phyloP scores from a whole-genome alignment of 2,329 filamentous ascomycete species.

The Curvularia hawaiiensis region DNA sequence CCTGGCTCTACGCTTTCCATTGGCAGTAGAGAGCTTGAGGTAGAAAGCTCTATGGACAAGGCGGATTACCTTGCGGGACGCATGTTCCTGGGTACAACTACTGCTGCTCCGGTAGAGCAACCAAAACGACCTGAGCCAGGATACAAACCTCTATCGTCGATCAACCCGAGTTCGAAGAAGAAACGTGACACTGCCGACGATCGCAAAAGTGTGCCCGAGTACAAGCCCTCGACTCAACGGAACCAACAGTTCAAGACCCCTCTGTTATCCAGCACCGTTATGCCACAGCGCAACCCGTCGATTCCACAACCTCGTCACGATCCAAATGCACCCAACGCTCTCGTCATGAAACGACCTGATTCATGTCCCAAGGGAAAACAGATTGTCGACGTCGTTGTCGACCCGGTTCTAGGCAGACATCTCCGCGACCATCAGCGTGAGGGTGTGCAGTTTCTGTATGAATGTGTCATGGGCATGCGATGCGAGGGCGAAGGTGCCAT shows the following conservation, averaged over 20 bases:
- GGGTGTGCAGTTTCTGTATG: constrained; percentile 73
- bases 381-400: constrained; percentile 74
- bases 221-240: constrained; percentile 46
- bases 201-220: constrained; percentile 46
- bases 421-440: constrained; percentile 71
- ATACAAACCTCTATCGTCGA: constrained; percentile 21
- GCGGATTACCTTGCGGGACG: constrained; percentile 62
- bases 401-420: constrained; percentile 67
- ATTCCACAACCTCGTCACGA: constrained; percentile 68
- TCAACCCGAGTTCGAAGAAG: constrained; percentile 24
- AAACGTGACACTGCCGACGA: constrained; percentile 15
- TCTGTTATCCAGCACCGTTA: constrained; percentile 58
- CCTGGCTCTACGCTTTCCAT: constrained; percentile 66
- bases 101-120: constrained; percentile 25
- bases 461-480: constrained; percentile 76
- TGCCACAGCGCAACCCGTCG: constrained; percentile 54
- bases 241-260: constrained; percentile 67
- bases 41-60: constrained; percentile 66
- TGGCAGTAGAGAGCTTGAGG: constrained; percentile 70
- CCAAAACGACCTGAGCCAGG: constrained; percentile 21
- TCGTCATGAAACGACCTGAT: constrained; percentile 69
- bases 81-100: constrained; percentile 48
- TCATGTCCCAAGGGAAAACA: constrained; percentile 64
- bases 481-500: constrained; percentile 71
- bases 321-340: constrained; percentile 61